Conservation (phyloP, 2,329 filamentous ascomycete genomes). For the Venturia nashicola region DNA sequence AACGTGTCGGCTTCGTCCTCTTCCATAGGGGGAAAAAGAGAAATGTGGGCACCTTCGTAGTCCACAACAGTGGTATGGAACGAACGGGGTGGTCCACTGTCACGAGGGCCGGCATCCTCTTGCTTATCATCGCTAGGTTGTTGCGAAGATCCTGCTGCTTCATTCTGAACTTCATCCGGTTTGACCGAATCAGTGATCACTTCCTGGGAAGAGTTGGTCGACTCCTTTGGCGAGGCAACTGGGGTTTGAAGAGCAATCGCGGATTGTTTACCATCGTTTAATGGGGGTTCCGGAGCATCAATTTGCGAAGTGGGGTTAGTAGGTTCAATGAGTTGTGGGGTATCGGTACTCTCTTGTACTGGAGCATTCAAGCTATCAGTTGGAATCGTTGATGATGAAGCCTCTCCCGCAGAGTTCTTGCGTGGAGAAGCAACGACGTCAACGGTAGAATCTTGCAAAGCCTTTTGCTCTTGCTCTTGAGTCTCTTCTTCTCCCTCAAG, state of each 20-base stretch:
- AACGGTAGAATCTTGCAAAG: background rate
- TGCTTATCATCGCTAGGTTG: background rate
- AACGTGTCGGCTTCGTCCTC: conserved; percentile 42
- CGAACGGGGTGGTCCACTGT: conserved; percentile 1
- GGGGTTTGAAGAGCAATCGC: background rate
- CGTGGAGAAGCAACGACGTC: background rate
- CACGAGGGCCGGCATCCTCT: background rate
- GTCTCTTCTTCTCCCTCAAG: background rate
- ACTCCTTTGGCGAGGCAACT: background rate
- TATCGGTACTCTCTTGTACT: background rate
- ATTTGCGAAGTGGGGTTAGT: background rate
- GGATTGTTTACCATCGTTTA: background rate
- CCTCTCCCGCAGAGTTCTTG: background rate
- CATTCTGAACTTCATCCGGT: background rate
- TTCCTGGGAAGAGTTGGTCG: background rate
- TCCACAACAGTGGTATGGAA: conserved; percentile 39
- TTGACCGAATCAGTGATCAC: background rate
- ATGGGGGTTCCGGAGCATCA: background rate
- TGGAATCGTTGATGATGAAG: background rate
- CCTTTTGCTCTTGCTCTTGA: background rate
- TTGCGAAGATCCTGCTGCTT: background rate
- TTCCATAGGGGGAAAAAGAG: conserved; percentile 41
- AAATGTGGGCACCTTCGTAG: conserved; percentile 45
- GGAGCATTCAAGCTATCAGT: background rate
- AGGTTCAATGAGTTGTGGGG: background rate